Evolutionary conservation across 768 basidiomycete genomes (phyloP), one percentile per base, ranked within the genome.

Genomic region (Calocybe gangraenosa): DNA sequence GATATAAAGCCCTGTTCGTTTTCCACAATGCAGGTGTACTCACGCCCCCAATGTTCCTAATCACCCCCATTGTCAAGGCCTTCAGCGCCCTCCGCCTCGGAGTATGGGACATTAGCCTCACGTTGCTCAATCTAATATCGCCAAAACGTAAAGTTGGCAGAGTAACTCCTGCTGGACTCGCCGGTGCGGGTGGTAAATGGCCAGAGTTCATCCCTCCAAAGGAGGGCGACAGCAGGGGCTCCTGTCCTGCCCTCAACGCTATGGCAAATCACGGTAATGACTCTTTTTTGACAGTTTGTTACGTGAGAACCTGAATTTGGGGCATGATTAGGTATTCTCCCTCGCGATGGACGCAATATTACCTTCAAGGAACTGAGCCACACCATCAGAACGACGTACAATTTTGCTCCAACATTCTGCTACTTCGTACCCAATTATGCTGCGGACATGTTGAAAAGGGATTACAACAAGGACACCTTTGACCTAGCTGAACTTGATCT

Each of bases 181-280:
- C 78, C 2, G 84, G 83, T 0, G 73, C 65, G 38, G 76, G 70
- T 22, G 82, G 85, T 0, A 57, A 70, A 36, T 90, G 87, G 87
- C 85, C 87, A 0, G 78, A 82, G 55, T 88, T 73, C 55, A 63
- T 70, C 1, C 61, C 81, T 2, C 74, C 84, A 8, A 63, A 61
- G 46, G 71, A 79, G 7, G 78, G 76, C 1, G 87, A 89, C 52
- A 87, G 86, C 54, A 70, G 88, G 2, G 77, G 78, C 49, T 76
- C 81, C 1, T 90, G 50, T 20, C 50, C 50, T 1, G 86, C 76
- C 10, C 59, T 91, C 47, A 91, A 92, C 52, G 82, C 85, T 0
- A 69, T 92, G 77, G 86, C 88, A 6, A 91, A 91, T 58, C 88
- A 91, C 49, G 89, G 88, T 88, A 31, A 23, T 65, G 7, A 4